A percentile compares a stretch with the other conserved stretches of the same genome.
Conservation (phyloP, 2,329 filamentous ascomycete genomes). For the Colletotrichum coccodes region DNA sequence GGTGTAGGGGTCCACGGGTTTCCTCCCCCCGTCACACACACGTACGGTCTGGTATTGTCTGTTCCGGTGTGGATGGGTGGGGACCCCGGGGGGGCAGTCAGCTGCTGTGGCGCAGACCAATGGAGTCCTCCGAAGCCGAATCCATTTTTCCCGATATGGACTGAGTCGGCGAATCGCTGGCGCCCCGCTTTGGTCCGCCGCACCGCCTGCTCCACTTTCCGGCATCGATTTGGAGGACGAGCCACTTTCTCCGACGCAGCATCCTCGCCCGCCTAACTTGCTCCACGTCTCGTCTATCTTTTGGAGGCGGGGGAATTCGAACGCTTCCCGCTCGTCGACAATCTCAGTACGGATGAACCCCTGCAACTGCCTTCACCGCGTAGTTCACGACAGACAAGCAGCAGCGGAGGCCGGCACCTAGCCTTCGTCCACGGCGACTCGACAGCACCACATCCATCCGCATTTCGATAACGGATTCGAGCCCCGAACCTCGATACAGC, state of each 20-base stretch:
- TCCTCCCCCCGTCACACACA: not conserved
- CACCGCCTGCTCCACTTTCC: constrained; percentile 14
- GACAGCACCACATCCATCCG: not conserved
- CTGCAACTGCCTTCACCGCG: not conserved
- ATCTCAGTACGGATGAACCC: not conserved
- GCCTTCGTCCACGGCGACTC: not conserved
- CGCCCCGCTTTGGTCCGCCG: constrained; percentile 24
- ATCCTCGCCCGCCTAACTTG: not conserved
- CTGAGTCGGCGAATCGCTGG: not conserved
- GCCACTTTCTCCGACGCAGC: constrained; percentile 19
- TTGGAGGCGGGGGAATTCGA: not conserved
- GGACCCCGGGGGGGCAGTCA: constrained; percentile 44
- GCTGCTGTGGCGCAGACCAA: constrained; percentile 51
- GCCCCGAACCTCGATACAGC: not conserved
- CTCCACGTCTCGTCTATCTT: not conserved
- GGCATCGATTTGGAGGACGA: constrained; percentile 2
- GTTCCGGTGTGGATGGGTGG: constrained; percentile 37
- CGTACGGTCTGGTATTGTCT: not conserved
- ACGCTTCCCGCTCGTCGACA: not conserved
- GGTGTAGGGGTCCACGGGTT: constrained; percentile 17
- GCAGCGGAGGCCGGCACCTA: not conserved
- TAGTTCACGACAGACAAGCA: not conserved
- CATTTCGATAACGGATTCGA: constrained; percentile 19
- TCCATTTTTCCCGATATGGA: constrained; percentile 29
- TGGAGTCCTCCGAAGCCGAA: constrained; percentile 32